Percentiles rank a stretch among this genome's conserved stretches.
These are phyloP conservation scores for Aspergillus awamori DNA, from an alignment of 2,329 filamentous ascomycete genomes.

Conservation along the genomic window DNA sequence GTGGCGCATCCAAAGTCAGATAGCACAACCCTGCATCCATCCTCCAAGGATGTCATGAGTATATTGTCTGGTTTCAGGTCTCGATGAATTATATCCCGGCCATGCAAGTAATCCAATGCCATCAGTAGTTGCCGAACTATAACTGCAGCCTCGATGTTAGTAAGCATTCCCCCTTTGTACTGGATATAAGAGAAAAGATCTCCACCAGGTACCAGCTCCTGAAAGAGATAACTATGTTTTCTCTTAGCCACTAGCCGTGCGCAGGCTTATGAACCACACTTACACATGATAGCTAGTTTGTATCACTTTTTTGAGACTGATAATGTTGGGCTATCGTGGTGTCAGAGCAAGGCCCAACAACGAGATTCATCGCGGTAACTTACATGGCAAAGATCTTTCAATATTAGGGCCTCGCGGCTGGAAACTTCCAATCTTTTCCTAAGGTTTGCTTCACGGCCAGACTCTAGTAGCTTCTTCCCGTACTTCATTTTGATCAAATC, in stretches of 20 bases:
- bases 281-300: slow-evolving; percentile 55
- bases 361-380: not conserved
- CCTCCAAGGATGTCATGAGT: slow-evolving; percentile 57
- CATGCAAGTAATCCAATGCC: slow-evolving; percentile 62
- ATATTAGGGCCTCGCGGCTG: slow-evolving; percentile 48
- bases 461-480: not conserved
- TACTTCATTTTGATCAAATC: not conserved
- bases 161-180: slow-evolving; percentile 50
- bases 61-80: slow-evolving; percentile 68
- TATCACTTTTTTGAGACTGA: slow-evolving; percentile 60
- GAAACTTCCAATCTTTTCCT: slow-evolving; percentile 35
- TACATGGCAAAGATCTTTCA: slow-evolving; percentile 58
- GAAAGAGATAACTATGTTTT: slow-evolving; percentile 58
- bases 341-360: slow-evolving; percentile 3
- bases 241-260: slow-evolving; percentile 15
- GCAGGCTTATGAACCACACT: slow-evolving; percentile 19
- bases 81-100: slow-evolving; percentile 59
- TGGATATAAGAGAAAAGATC: slow-evolving; percentile 64
- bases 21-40: slow-evolving; percentile 57
- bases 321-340: slow-evolving; percentile 58
- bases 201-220: slow-evolving; percentile 62
- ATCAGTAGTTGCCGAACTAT: slow-evolving; percentile 60
- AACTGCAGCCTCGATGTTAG: slow-evolving; percentile 55
- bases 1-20: slow-evolving; percentile 64
- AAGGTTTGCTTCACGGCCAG: not conserved